A percentile compares a stretch with the other conserved stretches of the same genome.
Evolutionary conservation across 2,329 filamentous ascomycete genomes (phyloP).

Genomic region (Coleophoma crateriformis): DNA sequence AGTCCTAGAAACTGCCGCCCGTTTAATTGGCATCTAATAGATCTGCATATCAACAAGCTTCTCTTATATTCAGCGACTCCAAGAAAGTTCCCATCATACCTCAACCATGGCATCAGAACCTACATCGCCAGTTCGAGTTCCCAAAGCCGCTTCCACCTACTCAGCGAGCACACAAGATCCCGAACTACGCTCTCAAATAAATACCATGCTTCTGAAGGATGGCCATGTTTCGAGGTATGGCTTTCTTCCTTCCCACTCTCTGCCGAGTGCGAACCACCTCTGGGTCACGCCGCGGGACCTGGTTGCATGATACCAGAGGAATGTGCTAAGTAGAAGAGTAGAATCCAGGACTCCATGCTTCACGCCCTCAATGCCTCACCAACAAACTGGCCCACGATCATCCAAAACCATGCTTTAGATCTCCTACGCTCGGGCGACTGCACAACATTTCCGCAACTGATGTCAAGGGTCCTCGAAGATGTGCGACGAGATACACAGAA

Average conservation of each 20-base stretch:
- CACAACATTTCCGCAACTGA: constrained; percentile 54
- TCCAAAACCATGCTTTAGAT: constrained; percentile 53
- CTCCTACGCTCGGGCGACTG: constrained; percentile 56
- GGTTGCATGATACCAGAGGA: too few species aligned
- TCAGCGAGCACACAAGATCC: constrained; percentile 55
- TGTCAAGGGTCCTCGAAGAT: constrained; percentile 56
- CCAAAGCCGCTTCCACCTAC: constrained; percentile 48
- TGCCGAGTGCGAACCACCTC: too few species aligned
- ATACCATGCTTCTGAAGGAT: constrained; percentile 49
- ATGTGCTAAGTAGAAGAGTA: neutral
- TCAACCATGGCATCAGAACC: constrained; percentile 18
- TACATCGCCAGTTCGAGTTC: constrained; percentile 53
- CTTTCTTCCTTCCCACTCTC: neutral
- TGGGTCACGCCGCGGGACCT: too few species aligned
- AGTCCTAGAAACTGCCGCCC: too few species aligned
- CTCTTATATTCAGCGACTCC: too few species aligned
- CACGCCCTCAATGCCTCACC: constrained; percentile 54
- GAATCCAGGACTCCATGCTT: constrained; percentile 60
- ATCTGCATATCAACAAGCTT: too few species aligned
- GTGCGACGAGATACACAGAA: constrained; percentile 29
- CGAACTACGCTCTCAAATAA: constrained; percentile 58
- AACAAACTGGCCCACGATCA: constrained; percentile 56
- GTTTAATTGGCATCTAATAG: too few species aligned
- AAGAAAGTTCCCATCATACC: neutral
- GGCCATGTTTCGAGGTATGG: constrained; percentile 54